These are phyloP conservation scores for Ophiosphaerella narmari DNA, from an alignment of 2,329 filamentous ascomycete species.

Conservation along the genomic window DNA sequence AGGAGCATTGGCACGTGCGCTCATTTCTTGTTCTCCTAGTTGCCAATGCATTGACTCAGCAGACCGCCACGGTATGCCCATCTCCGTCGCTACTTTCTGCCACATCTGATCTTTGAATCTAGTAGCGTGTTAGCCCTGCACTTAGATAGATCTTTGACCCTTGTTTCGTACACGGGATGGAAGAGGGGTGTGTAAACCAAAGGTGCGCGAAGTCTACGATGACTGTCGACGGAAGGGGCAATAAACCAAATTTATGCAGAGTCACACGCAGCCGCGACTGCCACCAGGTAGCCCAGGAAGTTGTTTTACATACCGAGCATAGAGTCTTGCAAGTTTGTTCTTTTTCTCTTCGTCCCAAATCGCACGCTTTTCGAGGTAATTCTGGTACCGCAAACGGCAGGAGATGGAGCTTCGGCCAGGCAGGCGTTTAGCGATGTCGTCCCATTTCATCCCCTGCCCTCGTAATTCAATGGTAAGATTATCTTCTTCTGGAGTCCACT, in stretches of 20 bases:
- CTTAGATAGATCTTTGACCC: not conserved
- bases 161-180: constrained; percentile 2
- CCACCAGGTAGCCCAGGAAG: constrained; percentile 10
- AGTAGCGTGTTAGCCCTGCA: constrained; percentile 28
- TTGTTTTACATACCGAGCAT: constrained; percentile 73
- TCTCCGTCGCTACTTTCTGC: constrained; percentile 92
- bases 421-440: constrained; percentile 90
- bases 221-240: not conserved
- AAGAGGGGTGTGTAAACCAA: constrained; percentile 9
- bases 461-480: constrained; percentile 90
- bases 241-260: constrained; percentile 10
- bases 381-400: constrained; percentile 93
- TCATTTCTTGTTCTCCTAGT: constrained; percentile 92
- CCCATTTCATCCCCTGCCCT: constrained; percentile 95
- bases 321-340: constrained; percentile 91
- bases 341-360: constrained; percentile 98
- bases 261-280: constrained; percentile 1
- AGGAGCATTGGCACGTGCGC: constrained; percentile 83
- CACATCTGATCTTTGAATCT: constrained; percentile 99
- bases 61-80: constrained; percentile 92
- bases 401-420: constrained; percentile 92
- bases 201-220: constrained; percentile 1
- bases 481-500: constrained; percentile 94
- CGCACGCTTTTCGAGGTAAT: constrained; percentile 89
- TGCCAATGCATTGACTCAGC: constrained; percentile 99